Evolutionary conservation across 2,329 filamentous ascomycete genomes (phyloP).

Genomic region (Penicillium sp.): DNA sequence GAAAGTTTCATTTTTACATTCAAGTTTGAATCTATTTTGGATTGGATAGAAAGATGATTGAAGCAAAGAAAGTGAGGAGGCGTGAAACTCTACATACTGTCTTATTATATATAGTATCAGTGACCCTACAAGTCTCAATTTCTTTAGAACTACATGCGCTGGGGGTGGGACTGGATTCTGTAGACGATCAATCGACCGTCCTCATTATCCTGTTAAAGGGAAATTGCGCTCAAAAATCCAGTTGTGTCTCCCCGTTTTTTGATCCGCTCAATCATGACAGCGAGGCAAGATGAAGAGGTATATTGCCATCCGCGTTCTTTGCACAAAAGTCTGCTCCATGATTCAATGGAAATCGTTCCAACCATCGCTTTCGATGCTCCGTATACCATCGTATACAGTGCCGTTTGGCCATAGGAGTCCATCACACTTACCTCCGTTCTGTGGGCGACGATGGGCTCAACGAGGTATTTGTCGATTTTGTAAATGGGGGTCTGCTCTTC

Average conservation of each 20-base stretch:
- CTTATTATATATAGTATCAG: no score
- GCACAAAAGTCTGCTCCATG: background rate
- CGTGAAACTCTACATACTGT: no score
- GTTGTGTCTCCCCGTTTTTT: background rate
- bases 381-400: background rate
- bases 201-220: no score
- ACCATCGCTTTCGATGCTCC: background rate
- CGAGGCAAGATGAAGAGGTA: background rate
- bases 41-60: no score
- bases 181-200: no score
- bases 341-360: background rate
- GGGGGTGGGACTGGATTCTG: no score
- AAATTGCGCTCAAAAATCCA: background rate
- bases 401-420: background rate
- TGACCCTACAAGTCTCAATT: no score
- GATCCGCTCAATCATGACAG: background rate
- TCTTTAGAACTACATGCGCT: no score
- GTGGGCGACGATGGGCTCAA: background rate
- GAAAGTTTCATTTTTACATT: background rate
- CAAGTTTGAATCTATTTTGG: no score
- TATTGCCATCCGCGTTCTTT: background rate
- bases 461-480: background rate
- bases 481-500: background rate
- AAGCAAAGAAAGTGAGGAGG: no score
- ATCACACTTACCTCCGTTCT: background rate